Evolutionary conservation across 2,329 filamentous ascomycete genomes (phyloP).

Genomic region (Penicillium sp.): DNA sequence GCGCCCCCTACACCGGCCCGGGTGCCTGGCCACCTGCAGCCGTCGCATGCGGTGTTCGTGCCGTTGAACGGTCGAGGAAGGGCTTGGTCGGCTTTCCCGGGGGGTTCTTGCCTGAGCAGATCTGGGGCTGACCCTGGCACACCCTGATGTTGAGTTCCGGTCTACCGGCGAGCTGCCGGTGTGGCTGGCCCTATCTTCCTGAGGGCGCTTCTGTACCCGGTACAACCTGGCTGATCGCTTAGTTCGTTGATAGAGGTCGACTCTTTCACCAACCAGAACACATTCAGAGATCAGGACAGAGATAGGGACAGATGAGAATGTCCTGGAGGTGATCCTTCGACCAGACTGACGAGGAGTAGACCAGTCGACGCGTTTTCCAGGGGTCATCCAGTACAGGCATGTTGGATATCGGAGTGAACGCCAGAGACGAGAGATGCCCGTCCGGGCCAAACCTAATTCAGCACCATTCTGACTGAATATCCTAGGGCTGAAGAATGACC

Average conservation of each 20-base stretch:
- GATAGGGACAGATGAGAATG: neutral
- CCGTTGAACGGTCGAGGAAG: neutral
- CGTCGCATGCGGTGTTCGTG: neutral
- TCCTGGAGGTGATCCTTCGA: neutral
- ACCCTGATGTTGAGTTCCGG: constrained; percentile 2
- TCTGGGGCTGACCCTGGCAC: neutral
- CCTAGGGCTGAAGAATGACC: neutral
- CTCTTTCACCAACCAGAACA: neutral
- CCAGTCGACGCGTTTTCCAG: neutral
- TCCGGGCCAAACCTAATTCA: neutral
- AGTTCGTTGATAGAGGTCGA: neutral
- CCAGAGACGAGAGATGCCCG: neutral
- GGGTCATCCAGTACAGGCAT: neutral
- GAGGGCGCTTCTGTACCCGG: neutral
- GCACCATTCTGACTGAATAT: neutral
- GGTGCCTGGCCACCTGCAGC: constrained; percentile 5
- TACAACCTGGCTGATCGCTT: neutral
- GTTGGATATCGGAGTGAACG: neutral
- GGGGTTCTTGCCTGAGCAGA: neutral
- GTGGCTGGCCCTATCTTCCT: constrained; percentile 9
- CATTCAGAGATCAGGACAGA: neutral
- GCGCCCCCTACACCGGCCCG: constrained; percentile 17
- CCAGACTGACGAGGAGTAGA: neutral
- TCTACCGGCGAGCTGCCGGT: constrained; percentile 17
- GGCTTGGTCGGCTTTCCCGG: neutral